Evolutionary conservation across 163 green algal species (phyloP).

Genomic region (Scenedesmus sp.): DNA sequence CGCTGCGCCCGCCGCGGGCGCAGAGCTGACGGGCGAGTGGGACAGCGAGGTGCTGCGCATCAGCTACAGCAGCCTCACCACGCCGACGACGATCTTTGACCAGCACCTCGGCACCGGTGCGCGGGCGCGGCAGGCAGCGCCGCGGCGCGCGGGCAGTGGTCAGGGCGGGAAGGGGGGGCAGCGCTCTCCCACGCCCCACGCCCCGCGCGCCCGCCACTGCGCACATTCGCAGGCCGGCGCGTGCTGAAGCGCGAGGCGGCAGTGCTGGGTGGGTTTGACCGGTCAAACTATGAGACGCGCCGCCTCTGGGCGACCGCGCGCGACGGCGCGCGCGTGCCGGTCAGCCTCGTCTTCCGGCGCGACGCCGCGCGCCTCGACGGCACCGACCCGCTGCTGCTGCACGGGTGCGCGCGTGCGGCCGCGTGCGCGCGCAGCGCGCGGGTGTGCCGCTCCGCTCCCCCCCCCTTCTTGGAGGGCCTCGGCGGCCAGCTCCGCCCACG

Average conservation of each 20-base stretch:
- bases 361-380: no score
- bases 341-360: no score
- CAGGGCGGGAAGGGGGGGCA: no score
- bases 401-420: conserved; percentile 53
- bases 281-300: conserved; percentile 77
- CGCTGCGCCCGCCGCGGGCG: no score
- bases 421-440: no score
- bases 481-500: no score
- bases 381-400: conserved; percentile 60
- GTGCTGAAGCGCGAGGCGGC: conserved; percentile 76
- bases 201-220: no score
- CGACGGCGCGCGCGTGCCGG: conserved; percentile 76
- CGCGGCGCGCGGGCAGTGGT: no score
- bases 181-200: no score
- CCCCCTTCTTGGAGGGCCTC: no score
- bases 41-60: conserved; percentile 76
- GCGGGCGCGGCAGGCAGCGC: no score
- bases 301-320: conserved; percentile 77
- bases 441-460: no score
- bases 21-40: conserved; percentile 68
- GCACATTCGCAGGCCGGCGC: conserved; percentile 23
- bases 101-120: conserved; percentile 75
- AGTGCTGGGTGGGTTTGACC: conserved; percentile 85
- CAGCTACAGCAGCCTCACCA: conserved; percentile 79
- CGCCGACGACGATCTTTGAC: conserved; percentile 79